Evolutionary conservation across 1,284 basidiomycete species (phyloP), one percentile per base, ranked within the genome.

Genomic region (Leccinum huronense): DNA sequence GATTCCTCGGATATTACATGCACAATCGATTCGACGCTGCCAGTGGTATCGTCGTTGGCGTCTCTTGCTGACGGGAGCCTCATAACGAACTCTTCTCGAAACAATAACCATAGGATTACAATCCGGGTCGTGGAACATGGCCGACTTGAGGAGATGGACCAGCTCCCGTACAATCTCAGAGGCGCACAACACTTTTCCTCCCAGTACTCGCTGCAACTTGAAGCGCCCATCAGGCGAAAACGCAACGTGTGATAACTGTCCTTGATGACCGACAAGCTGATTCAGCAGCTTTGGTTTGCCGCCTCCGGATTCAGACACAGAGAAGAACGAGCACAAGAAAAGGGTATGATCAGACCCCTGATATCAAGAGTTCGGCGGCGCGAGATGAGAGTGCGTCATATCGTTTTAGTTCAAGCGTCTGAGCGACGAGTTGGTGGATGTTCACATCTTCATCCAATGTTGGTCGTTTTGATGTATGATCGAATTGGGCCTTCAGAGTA

Each of bases 161-260:
- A 1, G 66, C 63, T 61, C 67, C 68, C 30, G 11, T 72, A 40
- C 73, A 77, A 57, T 97, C 94, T 96, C 97, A 98, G 23, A 98
- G 79, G 67, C 96, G 90, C 66, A 98, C 91, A 61, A 89, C 90
- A 71, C n/a, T 88, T 93, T 76, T 98, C 97, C 81, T 93, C 16
- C 91, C 91, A 3, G 94, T 95, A 61, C 89, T 93, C 11, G 96
- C 97, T 34, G 94, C 91, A n/a, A n/a, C 84, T 90, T n/a, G n/a
- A n/a, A 91, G 38, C 93, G 83, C 2, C 95, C 96, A 77, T 99
- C 95, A n/a, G 97, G 96, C 42, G 93, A 95, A 78, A 98, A 99
- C 1, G 88, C 90, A 60, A 98, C 97, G 73, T 99, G 96, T 61
- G 94, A 91, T 57, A 98, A n/a, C 89, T 97, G 95, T 61, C 95